Evolutionary conservation across 164 flowering plant genomes (phyloP), one percentile per base, ranked within the genome.

Genomic region (Hamamelis virginiana): DNA sequence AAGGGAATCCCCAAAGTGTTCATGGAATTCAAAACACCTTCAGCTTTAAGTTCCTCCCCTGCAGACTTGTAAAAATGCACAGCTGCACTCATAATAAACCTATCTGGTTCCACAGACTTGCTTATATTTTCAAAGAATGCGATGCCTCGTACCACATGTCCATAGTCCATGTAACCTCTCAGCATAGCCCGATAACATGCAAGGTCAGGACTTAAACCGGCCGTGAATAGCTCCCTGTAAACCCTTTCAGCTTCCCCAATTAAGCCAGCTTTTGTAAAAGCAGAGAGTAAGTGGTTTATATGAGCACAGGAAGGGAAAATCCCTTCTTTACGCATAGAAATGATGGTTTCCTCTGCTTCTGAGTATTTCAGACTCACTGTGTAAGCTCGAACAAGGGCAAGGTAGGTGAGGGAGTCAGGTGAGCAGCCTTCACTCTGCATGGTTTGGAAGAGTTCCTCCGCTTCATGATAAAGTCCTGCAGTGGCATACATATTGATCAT

Each of bases 371-470:
- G 62, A 58, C 78, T 74, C 69, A 44, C 61, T 27, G 86, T 57
- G 64, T 89, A 87, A 41, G 92, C 93, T 75, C 79, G 90, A 71
- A 90, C 50, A 9, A 91, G 85, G 46, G 91, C 81, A 67, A 90
- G 89, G 77, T 89, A 91, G 43, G 87, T 87, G 67, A 71, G 74
- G 27, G 94, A 83, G 75, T 94, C 92, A 0, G 98, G 92, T 62
- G 72, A 69, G 63, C 66, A 77, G 14, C 89, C 89, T 70, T 83
- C 77, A 43, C 66, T 80, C 74, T 71, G 78, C 97, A 91, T 91
- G 38, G 77, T 82, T 67, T 73, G 68, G 41, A 91, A 74, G 75
- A 90, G 89, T 47, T 80, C 70, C 71, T 84, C 84, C 18, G 85
- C 93, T 81, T 91, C 92, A 23, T 68, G 61, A 71, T 80, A 65